These are phyloP conservation scores for Cubamyces sp. DNA, from an alignment of 768 basidiomycete genomes.

Conservation along the genomic window DNA sequence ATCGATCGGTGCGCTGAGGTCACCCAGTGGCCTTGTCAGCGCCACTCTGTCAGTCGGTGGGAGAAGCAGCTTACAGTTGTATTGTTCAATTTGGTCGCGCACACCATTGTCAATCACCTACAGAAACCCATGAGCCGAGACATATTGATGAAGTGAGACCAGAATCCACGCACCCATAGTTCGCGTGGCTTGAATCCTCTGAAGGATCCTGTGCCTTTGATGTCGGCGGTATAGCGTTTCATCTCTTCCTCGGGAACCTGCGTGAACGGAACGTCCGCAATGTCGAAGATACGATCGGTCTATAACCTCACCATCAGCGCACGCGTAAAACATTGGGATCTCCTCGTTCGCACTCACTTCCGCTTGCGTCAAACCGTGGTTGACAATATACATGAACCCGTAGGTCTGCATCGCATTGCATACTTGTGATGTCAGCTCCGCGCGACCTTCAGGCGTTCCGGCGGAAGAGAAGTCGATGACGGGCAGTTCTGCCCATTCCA, in stretches of 20 bases:
- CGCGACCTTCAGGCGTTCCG: conserved; percentile 32
- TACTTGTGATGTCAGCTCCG: conserved; percentile 30
- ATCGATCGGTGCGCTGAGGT: conserved; percentile 54
- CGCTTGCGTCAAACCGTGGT: conserved; percentile 35
- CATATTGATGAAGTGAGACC: not conserved
- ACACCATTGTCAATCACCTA: conserved; percentile 68
- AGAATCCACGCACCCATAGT: conserved; percentile 47
- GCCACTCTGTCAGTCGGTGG: not conserved
- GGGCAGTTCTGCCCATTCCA: conserved; percentile 39
- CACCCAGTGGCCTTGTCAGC: not conserved
- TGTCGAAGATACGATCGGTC: conserved; percentile 42
- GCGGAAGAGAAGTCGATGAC: conserved; percentile 36
- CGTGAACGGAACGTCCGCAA: conserved; percentile 40
- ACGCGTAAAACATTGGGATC: too few species aligned
- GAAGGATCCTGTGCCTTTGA: conserved; percentile 49
- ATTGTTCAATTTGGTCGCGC: conserved; percentile 64
- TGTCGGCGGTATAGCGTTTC: conserved; percentile 32
- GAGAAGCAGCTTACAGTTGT: conserved; percentile 49
- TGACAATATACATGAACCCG: conserved; percentile 39
- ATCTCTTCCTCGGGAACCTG: conserved; percentile 40
- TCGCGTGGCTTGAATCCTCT: conserved; percentile 59
- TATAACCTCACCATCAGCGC: not conserved
- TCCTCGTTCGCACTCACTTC: conserved; percentile 25
- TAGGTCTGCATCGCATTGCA: conserved; percentile 34
- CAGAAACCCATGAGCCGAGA: not conserved